phyloP scores from a whole-genome alignment of 345 rosid genomes.

The Theobroma cacao region DNA sequence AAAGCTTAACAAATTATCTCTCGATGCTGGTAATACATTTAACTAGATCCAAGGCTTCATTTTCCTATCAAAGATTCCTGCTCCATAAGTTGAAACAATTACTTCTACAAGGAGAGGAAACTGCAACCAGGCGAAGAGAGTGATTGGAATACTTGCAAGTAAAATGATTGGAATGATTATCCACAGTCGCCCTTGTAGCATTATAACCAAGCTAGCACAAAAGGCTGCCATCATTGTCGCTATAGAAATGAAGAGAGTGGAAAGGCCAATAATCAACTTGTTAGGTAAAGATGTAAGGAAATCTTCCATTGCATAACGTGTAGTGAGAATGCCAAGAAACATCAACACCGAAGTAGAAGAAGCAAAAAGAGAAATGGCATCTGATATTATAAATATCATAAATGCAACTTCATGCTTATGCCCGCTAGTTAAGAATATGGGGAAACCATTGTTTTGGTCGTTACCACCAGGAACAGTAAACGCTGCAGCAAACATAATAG shows the following conservation, averaged over 20 bases:
- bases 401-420: background rate
- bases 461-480: background rate
- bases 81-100: conserved; percentile 18
- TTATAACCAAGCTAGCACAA: background rate
- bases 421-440: background rate
- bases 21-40: too few relatives aligned
- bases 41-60: background rate
- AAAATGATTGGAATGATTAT: conserved; percentile 7
- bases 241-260: conserved; percentile 6
- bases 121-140: conserved; percentile 10
- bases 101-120: conserved; percentile 20
- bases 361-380: conserved; percentile 19
- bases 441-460: background rate
- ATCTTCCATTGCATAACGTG: conserved; percentile 23
- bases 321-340: conserved; percentile 24
- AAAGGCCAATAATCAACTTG: conserved; percentile 19
- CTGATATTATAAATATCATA: conserved; percentile 10
- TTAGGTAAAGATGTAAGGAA: conserved; percentile 23
- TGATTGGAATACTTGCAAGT: conserved; percentile 9
- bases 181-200: background rate
- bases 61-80: conserved; percentile 1
- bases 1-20: too few relatives aligned
- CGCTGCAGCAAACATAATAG: background rate
- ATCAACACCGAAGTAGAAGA: conserved; percentile 20
- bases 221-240: conserved; percentile 27